Evolutionary conservation across 1,284 basidiomycete species (phyloP).

Genomic region (Trichosporon asahii): DNA sequence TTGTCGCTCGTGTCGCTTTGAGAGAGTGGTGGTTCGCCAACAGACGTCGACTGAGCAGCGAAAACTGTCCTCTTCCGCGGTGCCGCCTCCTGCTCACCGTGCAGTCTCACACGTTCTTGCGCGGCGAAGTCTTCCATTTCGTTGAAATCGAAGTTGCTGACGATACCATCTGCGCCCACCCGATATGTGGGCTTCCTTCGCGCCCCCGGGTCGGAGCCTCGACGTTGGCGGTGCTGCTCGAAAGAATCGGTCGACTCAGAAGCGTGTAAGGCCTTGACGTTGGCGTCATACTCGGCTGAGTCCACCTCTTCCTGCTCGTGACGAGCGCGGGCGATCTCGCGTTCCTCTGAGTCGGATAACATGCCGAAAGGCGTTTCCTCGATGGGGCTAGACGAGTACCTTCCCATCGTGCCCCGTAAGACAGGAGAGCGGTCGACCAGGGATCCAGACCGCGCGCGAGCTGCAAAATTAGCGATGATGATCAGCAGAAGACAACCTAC

Average conservation of each 20-base stretch:
- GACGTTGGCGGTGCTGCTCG: slow-evolving; percentile 1
- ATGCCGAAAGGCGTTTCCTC: slow-evolving; percentile 49
- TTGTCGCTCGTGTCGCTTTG: slow-evolving; percentile 5
- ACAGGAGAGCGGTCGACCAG: slow-evolving; percentile 31
- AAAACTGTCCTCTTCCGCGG: background rate
- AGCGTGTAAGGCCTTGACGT: slow-evolving; percentile 18
- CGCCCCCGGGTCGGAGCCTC: background rate
- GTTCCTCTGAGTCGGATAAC: slow-evolving; percentile 51
- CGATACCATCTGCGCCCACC: slow-evolving; percentile 6
- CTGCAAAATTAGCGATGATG: slow-evolving; percentile 22
- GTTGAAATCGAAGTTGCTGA: slow-evolving; percentile 66
- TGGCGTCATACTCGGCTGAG: slow-evolving; percentile 14
- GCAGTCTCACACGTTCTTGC: slow-evolving; percentile 61
- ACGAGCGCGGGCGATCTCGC: slow-evolving; percentile 47
- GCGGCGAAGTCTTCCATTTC: slow-evolving; percentile 75
- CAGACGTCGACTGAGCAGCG: background rate
- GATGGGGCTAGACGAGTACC: slow-evolving; percentile 43
- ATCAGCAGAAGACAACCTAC: slow-evolving; percentile 29
- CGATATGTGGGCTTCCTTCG: background rate
- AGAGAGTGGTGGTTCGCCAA: background rate
- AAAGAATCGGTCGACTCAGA: slow-evolving; percentile 16
- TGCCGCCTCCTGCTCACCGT: slow-evolving; percentile 52
- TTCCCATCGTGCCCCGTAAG: slow-evolving; percentile 28
- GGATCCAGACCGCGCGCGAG: slow-evolving; percentile 47
- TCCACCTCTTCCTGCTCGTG: slow-evolving; percentile 17